Conservation (phyloP, 2,329 filamentous ascomycete species). For the Scytalidium sp. region DNA sequence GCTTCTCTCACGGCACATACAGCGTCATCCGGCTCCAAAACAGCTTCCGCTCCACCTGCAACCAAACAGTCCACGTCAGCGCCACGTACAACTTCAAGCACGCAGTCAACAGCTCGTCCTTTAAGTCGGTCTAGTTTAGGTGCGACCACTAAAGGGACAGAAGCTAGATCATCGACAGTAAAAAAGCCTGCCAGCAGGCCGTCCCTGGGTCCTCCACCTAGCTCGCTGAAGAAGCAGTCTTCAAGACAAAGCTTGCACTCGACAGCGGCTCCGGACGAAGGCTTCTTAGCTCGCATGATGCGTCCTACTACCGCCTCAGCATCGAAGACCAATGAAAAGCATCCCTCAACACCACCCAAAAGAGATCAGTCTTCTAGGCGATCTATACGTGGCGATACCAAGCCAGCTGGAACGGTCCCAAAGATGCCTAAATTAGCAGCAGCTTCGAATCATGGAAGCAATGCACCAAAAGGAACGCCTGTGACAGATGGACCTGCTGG, state of each 20-base stretch:
- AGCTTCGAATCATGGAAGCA: background rate
- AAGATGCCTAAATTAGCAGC: background rate
- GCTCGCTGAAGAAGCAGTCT: constrained; percentile 42
- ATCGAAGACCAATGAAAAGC: constrained; percentile 65
- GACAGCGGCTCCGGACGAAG: constrained; percentile 59
- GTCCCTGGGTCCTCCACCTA: constrained; percentile 50
- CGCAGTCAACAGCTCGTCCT: constrained; percentile 28
- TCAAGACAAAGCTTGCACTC: constrained; percentile 49
- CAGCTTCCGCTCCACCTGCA: constrained; percentile 33
- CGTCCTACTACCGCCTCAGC: constrained; percentile 69
- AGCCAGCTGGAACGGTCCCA: constrained; percentile 5
- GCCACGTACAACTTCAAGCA: constrained; percentile 33
- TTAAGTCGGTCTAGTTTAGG: constrained; percentile 22
- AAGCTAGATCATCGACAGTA: constrained; percentile 21
- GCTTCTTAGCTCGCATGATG: constrained; percentile 81
- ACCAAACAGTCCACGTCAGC: constrained; percentile 37
- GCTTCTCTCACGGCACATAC: constrained; percentile 68
- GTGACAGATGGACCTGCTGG: background rate
- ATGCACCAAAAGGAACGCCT: background rate
- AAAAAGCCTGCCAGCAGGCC: constrained; percentile 20
- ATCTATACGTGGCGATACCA: constrained; percentile 19
- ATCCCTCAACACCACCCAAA: constrained; percentile 41
- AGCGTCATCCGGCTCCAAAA: constrained; percentile 64
- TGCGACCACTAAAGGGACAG: constrained; percentile 11
- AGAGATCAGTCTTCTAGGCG: constrained; percentile 20